These are phyloP conservation scores for Globisporangium parvum DNA, from an alignment of 352 stramenopile genomes.

Conservation along the genomic window DNA sequence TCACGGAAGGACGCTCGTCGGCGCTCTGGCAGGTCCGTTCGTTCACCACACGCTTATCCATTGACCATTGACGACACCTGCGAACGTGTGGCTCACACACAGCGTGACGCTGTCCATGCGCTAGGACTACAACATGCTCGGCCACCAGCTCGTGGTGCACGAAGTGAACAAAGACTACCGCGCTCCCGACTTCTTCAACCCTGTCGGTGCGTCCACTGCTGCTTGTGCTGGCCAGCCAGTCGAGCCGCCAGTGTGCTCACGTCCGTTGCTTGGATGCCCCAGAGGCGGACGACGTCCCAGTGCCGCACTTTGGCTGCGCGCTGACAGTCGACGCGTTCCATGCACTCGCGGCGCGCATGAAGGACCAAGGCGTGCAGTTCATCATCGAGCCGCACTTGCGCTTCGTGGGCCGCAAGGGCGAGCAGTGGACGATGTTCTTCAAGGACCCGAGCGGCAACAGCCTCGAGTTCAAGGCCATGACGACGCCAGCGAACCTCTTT, in stretches of 20 bases:
- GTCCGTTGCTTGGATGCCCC: background rate
- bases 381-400: conserved; percentile 95
- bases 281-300: conserved; percentile 96
- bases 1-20: conserved; percentile 88
- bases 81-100: too few relatives aligned
- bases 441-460: conserved; percentile 97
- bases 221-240: too few relatives aligned
- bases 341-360: conserved; percentile 77
- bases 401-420: conserved; percentile 91
- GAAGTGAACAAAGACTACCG: conserved; percentile 91
- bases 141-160: conserved; percentile 86
- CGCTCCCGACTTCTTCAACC: conserved; percentile 93
- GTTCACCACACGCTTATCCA: background rate
- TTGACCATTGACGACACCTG: background rate
- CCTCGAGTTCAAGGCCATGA: conserved; percentile 99
- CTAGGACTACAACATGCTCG: conserved; percentile 89
- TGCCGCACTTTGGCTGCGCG: conserved; percentile 94
- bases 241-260: background rate
- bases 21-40: conserved; percentile 87
- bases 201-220: conserved; percentile 63
- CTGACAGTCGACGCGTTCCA: conserved; percentile 93
- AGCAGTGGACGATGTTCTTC: conserved; percentile 99
- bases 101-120: background rate
- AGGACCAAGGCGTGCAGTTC: conserved; percentile 82
- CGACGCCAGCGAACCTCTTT: conserved; percentile 95